Base-by-base conservation (phyloP, 2,329 filamentous ascomycete species). In the Teratosphaeria zuluensis region DNA sequence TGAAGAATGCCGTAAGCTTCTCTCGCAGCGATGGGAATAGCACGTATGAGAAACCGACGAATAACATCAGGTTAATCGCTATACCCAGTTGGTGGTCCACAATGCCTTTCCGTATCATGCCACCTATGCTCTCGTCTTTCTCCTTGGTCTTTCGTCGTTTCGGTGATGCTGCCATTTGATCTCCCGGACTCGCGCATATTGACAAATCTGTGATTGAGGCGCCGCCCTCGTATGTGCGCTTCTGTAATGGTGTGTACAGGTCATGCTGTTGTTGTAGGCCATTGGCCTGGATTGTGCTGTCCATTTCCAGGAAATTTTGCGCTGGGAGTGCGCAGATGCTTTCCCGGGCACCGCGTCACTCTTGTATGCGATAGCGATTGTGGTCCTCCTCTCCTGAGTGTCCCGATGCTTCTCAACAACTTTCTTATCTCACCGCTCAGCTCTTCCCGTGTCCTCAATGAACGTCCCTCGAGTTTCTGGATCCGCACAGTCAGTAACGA, bases 1-100 rank as follows among this genome's bases (percentile, higher is more conserved):
- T 82, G 76, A 95, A 91, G 79, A 96, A 96, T 66, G 92, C 94
- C 69, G 82, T 81, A n/a, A 91, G 95, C 69, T 88, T 85, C 56
- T 82, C 78, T 64, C 90, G 84, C 54, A 91, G 84, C 68, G 86
- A 87, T 56, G 92, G 91, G 71, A 96, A 90, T 70, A 87, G 86
- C 67, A 86, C 77, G 76, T 96, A 90, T 58, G 89, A 85, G 64
- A 95, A 84, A 72, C 88, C 84, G 64, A 96, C 84, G 64, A 95
- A 85, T 59, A 90, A 84, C 63, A 96, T 79, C 59, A 94, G 85
- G 73, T 95, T 96, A 73, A 94, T 81, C 12, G 90, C 90, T 65
- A 96, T 84, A 61, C 90, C 75, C 21, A 77, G 69, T 64, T 77
- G 75, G 59, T 76, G 74, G 35, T 75, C 66, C 32, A 76, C 73